Percentiles rank a stretch among this genome's conserved stretches.
phyloP scores from a whole-genome alignment of 805 yeast species.

The Candida ponderosae region DNA sequence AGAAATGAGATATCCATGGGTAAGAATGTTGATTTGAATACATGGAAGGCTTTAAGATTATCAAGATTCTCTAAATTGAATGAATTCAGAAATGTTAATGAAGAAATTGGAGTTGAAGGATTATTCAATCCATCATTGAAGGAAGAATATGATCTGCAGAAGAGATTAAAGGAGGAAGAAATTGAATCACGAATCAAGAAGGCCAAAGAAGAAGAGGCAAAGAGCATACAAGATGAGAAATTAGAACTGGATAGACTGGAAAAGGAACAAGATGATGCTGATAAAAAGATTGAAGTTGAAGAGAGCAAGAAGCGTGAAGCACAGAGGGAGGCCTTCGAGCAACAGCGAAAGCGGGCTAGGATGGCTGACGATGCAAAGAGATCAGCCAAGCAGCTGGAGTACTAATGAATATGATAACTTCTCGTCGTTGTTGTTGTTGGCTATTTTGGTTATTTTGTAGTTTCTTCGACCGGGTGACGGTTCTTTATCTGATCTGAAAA shows the following conservation, averaged over 20 bases:
- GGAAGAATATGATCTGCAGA: conserved; percentile 7
- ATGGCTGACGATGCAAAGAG: no score
- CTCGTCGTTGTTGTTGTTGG: no score
- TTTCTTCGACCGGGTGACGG: no score
- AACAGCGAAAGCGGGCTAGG: conserved; percentile 15
- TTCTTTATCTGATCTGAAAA: no score
- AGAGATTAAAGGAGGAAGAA: conserved; percentile 7
- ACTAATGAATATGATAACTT: no score
- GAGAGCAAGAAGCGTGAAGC: conserved; percentile 7
- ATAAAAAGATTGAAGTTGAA: conserved; percentile 8
- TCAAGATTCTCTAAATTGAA: conserved; percentile 29
- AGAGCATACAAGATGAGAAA: conserved; percentile 15
- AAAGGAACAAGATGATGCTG: conserved; percentile 5
- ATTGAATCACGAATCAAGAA: conserved; percentile 2
- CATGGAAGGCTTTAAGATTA: conserved; percentile 37
- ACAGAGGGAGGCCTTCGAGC: conserved; percentile 3
- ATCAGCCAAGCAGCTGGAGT: no score
- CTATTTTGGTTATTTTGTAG: no score
- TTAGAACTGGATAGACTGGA: conserved; percentile 8
- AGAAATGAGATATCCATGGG: conserved; percentile 14
- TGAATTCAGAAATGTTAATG: conserved; percentile 28
- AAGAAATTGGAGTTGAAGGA: conserved; percentile 28
- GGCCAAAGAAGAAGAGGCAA: conserved; percentile 11
- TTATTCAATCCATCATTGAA: conserved; percentile 23
- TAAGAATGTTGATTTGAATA: conserved; percentile 18